Percentiles rank a stretch among this genome's conserved stretches.
phyloP scores from a whole-genome alignment of 768 basidiomycete species.

The Coprinopsis strossmayeri region DNA sequence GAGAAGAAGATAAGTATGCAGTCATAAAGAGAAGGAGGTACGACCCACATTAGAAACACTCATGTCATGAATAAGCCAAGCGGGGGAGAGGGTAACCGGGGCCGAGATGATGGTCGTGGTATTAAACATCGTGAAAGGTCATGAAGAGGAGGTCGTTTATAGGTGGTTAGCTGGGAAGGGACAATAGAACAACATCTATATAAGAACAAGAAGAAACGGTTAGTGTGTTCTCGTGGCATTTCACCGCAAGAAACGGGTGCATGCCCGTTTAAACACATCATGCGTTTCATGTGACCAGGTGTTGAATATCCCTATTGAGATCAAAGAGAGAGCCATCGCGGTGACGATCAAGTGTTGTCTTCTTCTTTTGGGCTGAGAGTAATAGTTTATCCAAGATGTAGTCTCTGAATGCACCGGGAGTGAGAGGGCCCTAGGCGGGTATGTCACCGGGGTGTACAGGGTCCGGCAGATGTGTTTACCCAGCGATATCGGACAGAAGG shows the following conservation, averaged over 20 bases:
- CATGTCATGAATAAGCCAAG: not conserved
- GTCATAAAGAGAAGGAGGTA: not conserved
- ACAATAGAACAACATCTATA: not conserved
- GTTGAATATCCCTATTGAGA: not conserved
- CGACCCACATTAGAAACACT: slow-evolving; percentile 3
- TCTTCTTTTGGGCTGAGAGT: not conserved
- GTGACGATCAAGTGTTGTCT: not conserved
- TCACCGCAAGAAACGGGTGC: not conserved
- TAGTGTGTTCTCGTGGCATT: slow-evolving; percentile 3
- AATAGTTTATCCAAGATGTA: slow-evolving; percentile 1
- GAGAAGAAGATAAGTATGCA: not conserved
- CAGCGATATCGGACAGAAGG: no score
- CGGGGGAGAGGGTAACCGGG: not conserved
- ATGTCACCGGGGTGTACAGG: not conserved
- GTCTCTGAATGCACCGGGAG: not conserved
- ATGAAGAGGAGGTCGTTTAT: slow-evolving; percentile 3
- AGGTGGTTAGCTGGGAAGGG: not conserved
- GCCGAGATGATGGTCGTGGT: not conserved
- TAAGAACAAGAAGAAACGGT: not conserved
- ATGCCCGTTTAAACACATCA: slow-evolving; percentile 20
- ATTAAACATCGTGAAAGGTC: slow-evolving; percentile 1
- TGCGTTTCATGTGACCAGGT: slow-evolving; percentile 23
- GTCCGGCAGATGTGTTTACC: no score
- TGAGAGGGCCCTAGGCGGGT: not conserved
- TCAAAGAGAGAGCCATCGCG: not conserved